Conservation (phyloP, 2,329 filamentous ascomycete species). For the Hirsutella rhossiliensis region DNA sequence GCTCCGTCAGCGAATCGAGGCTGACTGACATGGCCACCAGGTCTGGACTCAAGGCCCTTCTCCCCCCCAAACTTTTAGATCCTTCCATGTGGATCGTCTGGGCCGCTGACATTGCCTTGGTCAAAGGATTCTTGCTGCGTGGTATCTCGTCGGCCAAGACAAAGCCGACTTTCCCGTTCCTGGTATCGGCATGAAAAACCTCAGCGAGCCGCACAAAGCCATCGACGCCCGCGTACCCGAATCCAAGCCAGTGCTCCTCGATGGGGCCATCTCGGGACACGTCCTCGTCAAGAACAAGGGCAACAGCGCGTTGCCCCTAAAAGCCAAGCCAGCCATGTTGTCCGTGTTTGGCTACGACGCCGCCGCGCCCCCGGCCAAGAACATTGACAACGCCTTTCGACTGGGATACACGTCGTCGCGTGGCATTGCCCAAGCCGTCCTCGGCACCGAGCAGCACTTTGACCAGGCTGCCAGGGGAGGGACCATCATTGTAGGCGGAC, state of each 20-base stretch:
- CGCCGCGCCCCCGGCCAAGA: slow-evolving; percentile 30
- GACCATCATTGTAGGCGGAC: slow-evolving; percentile 38
- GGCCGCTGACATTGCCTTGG: too few relatives aligned
- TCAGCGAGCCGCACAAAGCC: slow-evolving; percentile 30
- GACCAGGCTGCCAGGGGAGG: slow-evolving; percentile 37
- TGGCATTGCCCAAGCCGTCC: slow-evolving; percentile 30
- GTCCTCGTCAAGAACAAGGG: slow-evolving; percentile 64
- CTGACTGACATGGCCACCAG: slow-evolving; percentile 72
- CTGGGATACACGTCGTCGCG: slow-evolving; percentile 33
- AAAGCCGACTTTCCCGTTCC: slow-evolving; percentile 30
- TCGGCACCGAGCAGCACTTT: slow-evolving; percentile 30
- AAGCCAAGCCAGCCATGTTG: slow-evolving; percentile 39
- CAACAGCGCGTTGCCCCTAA: slow-evolving; percentile 48
- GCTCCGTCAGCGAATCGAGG: slow-evolving; percentile 57
- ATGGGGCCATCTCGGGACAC: slow-evolving; percentile 49
- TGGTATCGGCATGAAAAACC: slow-evolving; percentile 49
- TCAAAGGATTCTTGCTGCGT: slow-evolving; percentile 46
- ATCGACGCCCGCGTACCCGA: slow-evolving; percentile 37
- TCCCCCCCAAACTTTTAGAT: too few relatives aligned
- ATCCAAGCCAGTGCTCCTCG: slow-evolving; percentile 30
- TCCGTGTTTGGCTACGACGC: slow-evolving; percentile 57
- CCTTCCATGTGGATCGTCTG: too few relatives aligned
- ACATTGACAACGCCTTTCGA: slow-evolving; percentile 31
- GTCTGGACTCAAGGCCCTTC: slow-evolving; percentile 1
- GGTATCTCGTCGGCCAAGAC: slow-evolving; percentile 44